Evolutionary conservation across 306 rosid species (phyloP), one percentile per base, ranked within the genome.

Genomic region (Prunus mume): DNA sequence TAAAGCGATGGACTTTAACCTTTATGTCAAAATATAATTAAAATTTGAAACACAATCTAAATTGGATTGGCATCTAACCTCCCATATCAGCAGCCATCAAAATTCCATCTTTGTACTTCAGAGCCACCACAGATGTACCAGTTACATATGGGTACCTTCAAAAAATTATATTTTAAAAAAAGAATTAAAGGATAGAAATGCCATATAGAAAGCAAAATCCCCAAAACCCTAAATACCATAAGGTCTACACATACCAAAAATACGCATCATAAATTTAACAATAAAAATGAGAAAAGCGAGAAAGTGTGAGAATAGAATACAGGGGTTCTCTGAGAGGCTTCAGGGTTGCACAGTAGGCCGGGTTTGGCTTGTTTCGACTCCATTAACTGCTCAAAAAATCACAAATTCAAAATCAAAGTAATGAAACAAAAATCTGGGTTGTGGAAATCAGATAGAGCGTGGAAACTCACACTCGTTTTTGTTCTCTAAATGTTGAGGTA

Each of bases 31-130:
- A 6, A 13, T 43, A 45, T 3, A 41, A 34, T 34, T 34, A 34
- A 34, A 34, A 34, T 0, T 34, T 34, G 41, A 34, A 34, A 34
- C 41, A 41, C 15, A 1, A 65, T 9, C 2, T 19, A 27, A 3
- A 9, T n/a, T 13, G 3, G 61, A 70, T 57, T 49, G 41, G 75
- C 57, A 80, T 56, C 88, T 68, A 3, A 95, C 97, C 99, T 92
- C 97, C 97, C 92, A 89, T 90, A 83, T 95, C 97, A 65, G 99
- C 82, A 68, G 88, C 93, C 99, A 95, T 90, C 34, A 95, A 87
- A 83, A 95, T 87, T 49, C 96, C 99, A 92, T 95, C 97, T 82
- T 91, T 95, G 89, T 87, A 95, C 79, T 95, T 95, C 83, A 95
- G 75, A 63, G 97, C 97, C 52, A 95, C 93, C 0, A 95, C 97